phyloP scores from a whole-genome alignment of 73 alveolate genomes.

The Tetrahymena borealis region DNA sequence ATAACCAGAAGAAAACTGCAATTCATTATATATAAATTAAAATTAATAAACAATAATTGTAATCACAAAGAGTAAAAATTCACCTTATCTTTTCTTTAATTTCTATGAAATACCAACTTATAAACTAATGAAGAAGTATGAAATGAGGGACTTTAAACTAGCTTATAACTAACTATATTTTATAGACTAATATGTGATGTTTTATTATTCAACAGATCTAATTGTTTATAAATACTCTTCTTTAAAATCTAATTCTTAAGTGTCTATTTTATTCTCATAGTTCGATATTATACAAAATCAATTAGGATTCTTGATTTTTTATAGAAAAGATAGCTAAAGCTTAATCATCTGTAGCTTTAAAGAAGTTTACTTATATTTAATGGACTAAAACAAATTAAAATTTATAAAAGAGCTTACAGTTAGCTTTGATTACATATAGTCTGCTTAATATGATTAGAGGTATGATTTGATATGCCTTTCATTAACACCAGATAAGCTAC shows the following conservation, averaged over 20 bases:
- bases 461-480: too few species aligned
- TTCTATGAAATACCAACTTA: not conserved
- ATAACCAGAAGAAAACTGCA: not conserved
- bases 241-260: too few species aligned
- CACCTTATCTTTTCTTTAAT: not conserved
- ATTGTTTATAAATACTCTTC: not conserved
- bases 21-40: not conserved
- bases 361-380: too few species aligned
- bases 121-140: not conserved
- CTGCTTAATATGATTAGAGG: too few species aligned
- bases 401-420: too few species aligned
- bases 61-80: not conserved
- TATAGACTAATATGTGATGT: not conserved
- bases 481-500: not conserved
- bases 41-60: not conserved
- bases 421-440: too few species aligned
- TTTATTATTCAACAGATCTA: not conserved
- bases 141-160: not conserved
- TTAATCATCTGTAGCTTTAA: too few species aligned
- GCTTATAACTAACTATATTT: not conserved
- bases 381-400: too few species aligned
- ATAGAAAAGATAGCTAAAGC: too few species aligned
- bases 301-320: too few species aligned
- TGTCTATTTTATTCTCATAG: too few species aligned
- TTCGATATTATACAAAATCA: too few species aligned